Percentiles rank a stretch among this genome's conserved stretches.
These are phyloP conservation scores for Malus hybrid DNA, from an alignment of 331 rosid genomes.

Conservation along the genomic window DNA sequence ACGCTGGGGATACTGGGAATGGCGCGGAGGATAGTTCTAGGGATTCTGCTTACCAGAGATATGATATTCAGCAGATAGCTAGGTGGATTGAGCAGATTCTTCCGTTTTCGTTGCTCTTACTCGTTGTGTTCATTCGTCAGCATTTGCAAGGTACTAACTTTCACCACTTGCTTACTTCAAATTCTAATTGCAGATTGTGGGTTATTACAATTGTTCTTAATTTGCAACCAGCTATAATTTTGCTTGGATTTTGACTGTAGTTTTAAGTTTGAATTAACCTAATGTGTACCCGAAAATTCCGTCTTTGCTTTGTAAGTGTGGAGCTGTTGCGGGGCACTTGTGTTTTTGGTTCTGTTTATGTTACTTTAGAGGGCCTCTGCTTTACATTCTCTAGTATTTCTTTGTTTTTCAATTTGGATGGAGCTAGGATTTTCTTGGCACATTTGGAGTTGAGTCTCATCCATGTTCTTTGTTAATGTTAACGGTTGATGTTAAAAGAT, in stretches of 20 bases:
- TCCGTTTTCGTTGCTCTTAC: constrained; percentile 66
- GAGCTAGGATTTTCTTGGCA: background rate
- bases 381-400: background rate
- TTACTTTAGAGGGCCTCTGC: background rate
- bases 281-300: background rate
- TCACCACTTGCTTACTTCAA: background rate
- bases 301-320: background rate
- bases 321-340: background rate
- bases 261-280: background rate
- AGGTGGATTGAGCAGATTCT: constrained; percentile 83
- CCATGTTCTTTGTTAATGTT: background rate
- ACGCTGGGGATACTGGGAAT: constrained; percentile 32
- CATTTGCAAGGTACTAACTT: constrained; percentile 64
- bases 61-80: constrained; percentile 67
- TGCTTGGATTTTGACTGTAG: background rate
- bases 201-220: background rate
- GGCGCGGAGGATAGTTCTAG: constrained; percentile 33
- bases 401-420: background rate
- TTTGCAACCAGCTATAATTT: background rate
- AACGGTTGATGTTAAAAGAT: background rate
- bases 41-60: constrained; percentile 51
- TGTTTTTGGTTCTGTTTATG: background rate
- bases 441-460: background rate
- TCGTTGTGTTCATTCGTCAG: constrained; percentile 75
- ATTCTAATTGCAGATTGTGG: background rate